Evolutionary conservation across 331 rosid genomes (phyloP).

Genomic region (Quercus lobata): DNA sequence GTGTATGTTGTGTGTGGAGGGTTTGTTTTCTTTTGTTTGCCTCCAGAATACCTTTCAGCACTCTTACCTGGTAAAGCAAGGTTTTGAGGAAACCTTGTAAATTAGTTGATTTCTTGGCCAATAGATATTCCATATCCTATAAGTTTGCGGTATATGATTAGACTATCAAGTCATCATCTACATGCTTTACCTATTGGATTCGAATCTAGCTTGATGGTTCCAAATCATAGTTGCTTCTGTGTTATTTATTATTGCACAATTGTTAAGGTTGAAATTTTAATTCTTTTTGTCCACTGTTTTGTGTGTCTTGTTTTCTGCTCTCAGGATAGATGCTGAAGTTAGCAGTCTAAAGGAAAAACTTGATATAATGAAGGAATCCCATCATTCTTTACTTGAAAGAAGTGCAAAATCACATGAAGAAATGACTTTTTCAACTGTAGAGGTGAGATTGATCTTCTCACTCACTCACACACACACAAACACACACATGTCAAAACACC

Average conservation of each 20-base stretch:
- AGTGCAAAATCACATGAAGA: conserved; percentile 23
- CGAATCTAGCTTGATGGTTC: neutral
- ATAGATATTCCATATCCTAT: neutral
- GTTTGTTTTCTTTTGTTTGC: neutral
- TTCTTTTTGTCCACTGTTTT: conserved; percentile 21
- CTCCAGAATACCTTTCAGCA: conserved; percentile 2
- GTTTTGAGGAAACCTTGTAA: conserved; percentile 6
- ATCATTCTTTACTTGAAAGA: conserved; percentile 23
- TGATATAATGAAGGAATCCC: conserved; percentile 38
- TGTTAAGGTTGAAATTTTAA: neutral
- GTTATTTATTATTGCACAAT: conserved; percentile 1
- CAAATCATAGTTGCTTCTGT: neutral
- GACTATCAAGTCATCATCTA: neutral
- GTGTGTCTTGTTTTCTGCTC: conserved; percentile 34
- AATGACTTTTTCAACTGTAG: conserved; percentile 28
- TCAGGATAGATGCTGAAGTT: conserved; percentile 89
- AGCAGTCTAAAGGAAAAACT: conserved; percentile 56
- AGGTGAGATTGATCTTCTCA: conserved; percentile 34
- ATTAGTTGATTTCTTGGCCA: neutral
- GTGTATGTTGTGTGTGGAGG: neutral
- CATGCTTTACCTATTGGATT: neutral
- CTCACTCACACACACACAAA: neutral
- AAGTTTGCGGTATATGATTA: neutral
- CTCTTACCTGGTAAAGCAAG: neutral
- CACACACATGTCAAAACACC: neutral